Evolutionary conservation across 768 basidiomycete genomes (phyloP).

Genomic region (Tephrocybe rancida): DNA sequence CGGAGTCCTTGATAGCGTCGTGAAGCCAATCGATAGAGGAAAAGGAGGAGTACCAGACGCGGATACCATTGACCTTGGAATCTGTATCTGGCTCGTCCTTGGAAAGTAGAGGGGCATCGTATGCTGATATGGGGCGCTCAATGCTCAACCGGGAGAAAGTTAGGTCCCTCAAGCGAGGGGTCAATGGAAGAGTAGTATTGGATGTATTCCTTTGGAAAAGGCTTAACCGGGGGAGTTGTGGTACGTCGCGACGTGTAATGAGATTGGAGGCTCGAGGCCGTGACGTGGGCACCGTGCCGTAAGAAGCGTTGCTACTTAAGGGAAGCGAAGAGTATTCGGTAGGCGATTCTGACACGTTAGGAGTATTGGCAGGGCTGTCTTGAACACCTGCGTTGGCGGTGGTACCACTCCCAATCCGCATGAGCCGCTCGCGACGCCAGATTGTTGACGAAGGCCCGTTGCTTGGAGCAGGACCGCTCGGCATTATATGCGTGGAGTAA

Average conservation of each 20-base stretch:
- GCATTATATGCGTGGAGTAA: conserved; percentile 6
- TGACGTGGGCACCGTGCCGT: conserved; percentile 55
- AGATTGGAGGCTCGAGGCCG: conserved; percentile 30
- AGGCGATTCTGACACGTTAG: conserved; percentile 15
- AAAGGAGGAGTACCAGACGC: conserved; percentile 90
- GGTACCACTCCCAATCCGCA: conserved; percentile 49
- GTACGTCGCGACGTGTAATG: conserved; percentile 34
- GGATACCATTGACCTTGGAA: conserved; percentile 80
- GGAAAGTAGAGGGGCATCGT: conserved; percentile 54
- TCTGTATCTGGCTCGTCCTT: conserved; percentile 50
- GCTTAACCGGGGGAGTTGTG: conserved; percentile 37
- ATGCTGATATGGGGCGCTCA: conserved; percentile 73
- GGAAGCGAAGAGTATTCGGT: conserved; percentile 38
- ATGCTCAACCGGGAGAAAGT: conserved; percentile 42
- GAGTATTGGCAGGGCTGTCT: conserved; percentile 3
- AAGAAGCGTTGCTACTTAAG: conserved; percentile 39
- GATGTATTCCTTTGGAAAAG: conserved; percentile 36
- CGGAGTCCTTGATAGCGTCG: conserved; percentile 93
- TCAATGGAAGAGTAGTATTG: conserved; percentile 35
- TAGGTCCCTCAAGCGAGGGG: conserved; percentile 41
- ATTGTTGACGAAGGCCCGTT: conserved; percentile 54
- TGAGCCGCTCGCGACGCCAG: conserved; percentile 63
- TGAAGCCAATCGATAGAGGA: conserved; percentile 96
- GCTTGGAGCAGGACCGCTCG: conserved; percentile 2
- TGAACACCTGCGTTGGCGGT: conserved; percentile 18